Evolutionary conservation across 345 rosid genomes (phyloP).

Genomic region (Citrus inodora): DNA sequence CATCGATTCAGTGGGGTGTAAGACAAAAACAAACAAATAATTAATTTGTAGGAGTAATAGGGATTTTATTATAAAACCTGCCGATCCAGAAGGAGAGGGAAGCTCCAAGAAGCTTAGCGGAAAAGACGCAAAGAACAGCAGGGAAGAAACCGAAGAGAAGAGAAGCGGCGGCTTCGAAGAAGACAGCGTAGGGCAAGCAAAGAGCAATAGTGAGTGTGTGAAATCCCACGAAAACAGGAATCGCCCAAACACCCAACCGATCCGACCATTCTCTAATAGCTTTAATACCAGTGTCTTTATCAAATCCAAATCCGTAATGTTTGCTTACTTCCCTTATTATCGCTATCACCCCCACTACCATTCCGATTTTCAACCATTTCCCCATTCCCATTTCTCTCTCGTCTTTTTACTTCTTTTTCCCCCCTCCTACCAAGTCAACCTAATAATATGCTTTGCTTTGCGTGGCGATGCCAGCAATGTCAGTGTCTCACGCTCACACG

Average conservation of each 20-base stretch:
- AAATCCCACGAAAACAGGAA: conserved; percentile 74
- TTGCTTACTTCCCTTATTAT: conserved; percentile 34
- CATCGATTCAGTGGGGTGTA: too few relatives aligned
- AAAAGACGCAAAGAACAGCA: conserved; percentile 71
- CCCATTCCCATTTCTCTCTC: conserved; percentile 21
- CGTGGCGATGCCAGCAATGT: neutral
- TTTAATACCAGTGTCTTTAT: conserved; percentile 50
- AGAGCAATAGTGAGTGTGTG: conserved; percentile 75
- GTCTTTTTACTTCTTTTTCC: neutral
- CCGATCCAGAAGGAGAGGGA: conserved; percentile 91
- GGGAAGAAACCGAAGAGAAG: conserved; percentile 82
- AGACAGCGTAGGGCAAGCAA: conserved; percentile 83
- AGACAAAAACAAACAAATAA: neutral
- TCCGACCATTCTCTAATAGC: conserved; percentile 51
- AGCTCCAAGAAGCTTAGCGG: conserved; percentile 80
- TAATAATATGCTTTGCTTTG: too few relatives aligned
- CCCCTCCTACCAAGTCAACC: neutral
- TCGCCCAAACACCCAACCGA: conserved; percentile 79
- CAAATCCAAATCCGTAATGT: conserved; percentile 56
- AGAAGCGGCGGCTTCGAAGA: conserved; percentile 90
- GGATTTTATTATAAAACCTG: conserved; percentile 41
- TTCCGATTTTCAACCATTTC: conserved; percentile 53
- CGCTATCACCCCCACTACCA: conserved; percentile 29
- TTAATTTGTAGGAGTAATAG: neutral
- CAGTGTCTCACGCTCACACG: neutral